Evolutionary conservation across 176 grass and related monocot genomes (phyloP), one percentile per base, ranked within the genome.

Genomic region (Thalia dealbata): DNA sequence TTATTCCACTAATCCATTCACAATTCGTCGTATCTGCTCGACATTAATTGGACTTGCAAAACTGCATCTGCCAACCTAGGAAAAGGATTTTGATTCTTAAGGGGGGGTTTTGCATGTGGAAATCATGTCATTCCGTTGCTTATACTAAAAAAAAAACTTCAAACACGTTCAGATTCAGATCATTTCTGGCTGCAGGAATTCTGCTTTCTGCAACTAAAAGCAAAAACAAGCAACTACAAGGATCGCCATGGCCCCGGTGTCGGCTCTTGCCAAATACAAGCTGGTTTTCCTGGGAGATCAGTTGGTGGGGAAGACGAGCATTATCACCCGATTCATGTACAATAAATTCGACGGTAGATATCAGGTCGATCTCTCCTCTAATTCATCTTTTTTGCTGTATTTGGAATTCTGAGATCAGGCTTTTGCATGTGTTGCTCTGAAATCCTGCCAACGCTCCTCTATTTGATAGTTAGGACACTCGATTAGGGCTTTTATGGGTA

Each of bases 281-380:
- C 26, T 65, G 13, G 62, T 65, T 22, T 65, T 65, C 62, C 29
- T 65, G 27, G 62, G 62, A 26, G 62, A 65, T 65, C 62, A 65
- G 62, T 65, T 27, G 10, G 62, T 65, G 62, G 62, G 62, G 62
- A 65, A 65, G 62, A 65, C 62, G 62, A 65, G 62, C 62, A 65
- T 65, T 27, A 65, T 65, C 25, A 65, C 62, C 62, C 62, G 62
- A 32, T 65, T 65, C 62, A 65, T 65, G 62, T 65, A 65, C 62
- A 27, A 65, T 26, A 65, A 65, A 13, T 65, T 65, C 28, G 62
- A 65, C 28, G 35, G 35, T 26, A 65, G 27, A 26, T 65, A 65
- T 30, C 62, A 65, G 62, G 62, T 65, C 62, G 62, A 65, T 58
- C 54, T 58, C 21, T 58, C 4, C 19, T 58, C 3, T 58, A n/a